phyloP scores from a whole-genome alignment of 1,139 yeast species.

The Yamadazyma sp. region DNA sequence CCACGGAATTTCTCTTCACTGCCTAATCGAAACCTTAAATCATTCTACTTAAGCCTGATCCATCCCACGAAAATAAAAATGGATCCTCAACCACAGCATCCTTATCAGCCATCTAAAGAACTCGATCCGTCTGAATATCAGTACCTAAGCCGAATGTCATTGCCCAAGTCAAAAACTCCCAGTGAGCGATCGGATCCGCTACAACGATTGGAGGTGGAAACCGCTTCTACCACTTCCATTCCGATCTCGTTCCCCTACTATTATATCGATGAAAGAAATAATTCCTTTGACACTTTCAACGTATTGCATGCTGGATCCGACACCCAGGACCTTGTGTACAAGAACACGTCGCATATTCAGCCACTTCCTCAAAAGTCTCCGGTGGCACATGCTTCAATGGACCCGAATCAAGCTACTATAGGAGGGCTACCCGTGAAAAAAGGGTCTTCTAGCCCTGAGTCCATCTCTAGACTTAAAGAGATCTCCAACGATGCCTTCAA shows the following conservation, averaged over 20 bases:
- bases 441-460: constrained; percentile 6
- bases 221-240: constrained; percentile 30
- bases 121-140: constrained; percentile 1
- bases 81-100: not conserved
- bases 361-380: not conserved
- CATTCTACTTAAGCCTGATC: too few relatives aligned
- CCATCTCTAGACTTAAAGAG: constrained; percentile 7
- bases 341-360: constrained; percentile 22
- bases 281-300: constrained; percentile 35
- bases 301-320: constrained; percentile 19
- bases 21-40: not conserved
- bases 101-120: not conserved
- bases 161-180: constrained; percentile 7
- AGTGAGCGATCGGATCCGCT: constrained; percentile 17
- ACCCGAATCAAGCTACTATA: constrained; percentile 3
- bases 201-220: constrained; percentile 30
- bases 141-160: constrained; percentile 10
- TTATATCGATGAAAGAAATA: constrained; percentile 25
- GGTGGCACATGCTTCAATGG: not conserved
- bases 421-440: constrained; percentile 11
- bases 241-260: constrained; percentile 38
- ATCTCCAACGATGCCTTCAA: constrained; percentile 18
- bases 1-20: too few relatives aligned
- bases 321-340: constrained; percentile 17
- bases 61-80: too few relatives aligned